These are phyloP conservation scores for Myxozyma mucilagina DNA, from an alignment of 805 yeast species.

Conservation along the genomic window DNA sequence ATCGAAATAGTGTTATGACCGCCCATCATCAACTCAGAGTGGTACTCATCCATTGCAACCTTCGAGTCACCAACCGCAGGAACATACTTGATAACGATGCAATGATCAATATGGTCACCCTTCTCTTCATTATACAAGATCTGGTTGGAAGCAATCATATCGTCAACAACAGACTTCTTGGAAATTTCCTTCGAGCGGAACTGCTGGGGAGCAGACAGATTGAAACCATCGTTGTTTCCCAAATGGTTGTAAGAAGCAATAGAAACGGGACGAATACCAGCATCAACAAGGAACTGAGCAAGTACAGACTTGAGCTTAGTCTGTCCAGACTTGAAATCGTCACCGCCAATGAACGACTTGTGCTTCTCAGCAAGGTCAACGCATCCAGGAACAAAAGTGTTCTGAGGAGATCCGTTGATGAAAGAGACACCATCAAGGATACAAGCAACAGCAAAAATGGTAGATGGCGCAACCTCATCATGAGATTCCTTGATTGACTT, in stretches of 20 bases:
- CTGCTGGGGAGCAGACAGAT: conserved; percentile 87
- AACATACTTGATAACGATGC: conserved; percentile 91
- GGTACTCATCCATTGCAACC: conserved; percentile 98
- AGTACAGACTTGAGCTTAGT: conserved; percentile 94
- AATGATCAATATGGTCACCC: conserved; percentile 83
- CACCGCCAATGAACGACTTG: conserved; percentile 86
- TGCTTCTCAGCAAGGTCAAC: conserved; percentile 82
- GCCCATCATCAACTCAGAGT: conserved; percentile 94
- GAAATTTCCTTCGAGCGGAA: conserved; percentile 95
- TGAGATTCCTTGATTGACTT: conserved; percentile 75
- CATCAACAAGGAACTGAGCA: conserved; percentile 94
- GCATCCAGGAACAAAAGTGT: conserved; percentile 95
- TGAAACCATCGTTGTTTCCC: conserved; percentile 95
- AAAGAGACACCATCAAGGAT: conserved; percentile 86
- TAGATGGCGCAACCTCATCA: conserved; percentile 84
- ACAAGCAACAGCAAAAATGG: conserved; percentile 91
- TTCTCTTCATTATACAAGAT: conserved; percentile 77
- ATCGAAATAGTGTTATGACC: conserved; percentile 94
- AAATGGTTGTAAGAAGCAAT: conserved; percentile 95
- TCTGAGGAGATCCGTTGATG: conserved; percentile 96
- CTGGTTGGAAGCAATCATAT: conserved; percentile 83
- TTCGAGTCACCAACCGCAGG: conserved; percentile 95
- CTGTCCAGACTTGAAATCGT: conserved; percentile 96
- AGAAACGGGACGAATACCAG: conserved; percentile 92
- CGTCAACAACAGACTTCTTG: conserved; percentile 89